Base-by-base conservation (phyloP, 371 early-diverging fungal genomes). In the Batkoa obscura region DNA sequence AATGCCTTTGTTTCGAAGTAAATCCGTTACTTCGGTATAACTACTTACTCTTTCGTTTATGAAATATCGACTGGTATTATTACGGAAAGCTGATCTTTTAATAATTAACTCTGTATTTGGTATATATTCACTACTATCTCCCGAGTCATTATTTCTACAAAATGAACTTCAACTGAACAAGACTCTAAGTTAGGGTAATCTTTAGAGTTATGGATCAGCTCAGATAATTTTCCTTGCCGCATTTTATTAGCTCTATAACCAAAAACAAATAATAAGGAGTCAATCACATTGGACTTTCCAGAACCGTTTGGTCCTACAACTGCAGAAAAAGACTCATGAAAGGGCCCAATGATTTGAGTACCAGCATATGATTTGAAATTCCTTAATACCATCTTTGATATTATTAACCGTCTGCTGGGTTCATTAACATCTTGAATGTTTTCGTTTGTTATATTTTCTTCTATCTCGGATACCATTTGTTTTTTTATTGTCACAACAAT, bases 201-300 rank as follows among this genome's bases (percentile, higher is more conserved):
- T 30, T 82, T 81, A 9, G 99, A 99, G 58, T 79, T 87, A 75
- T 99, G 94, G 56, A 99, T 97, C 23, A 99, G 78, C 60, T 95
- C 96, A 0, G 88, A 88, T 32, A 97, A 70, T 62, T 89, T 89
- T 15, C 86, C 87, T 68, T 99, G 99, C 48, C 99, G 79, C 83
- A 99, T 90, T 66, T 98, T 99, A 73, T 84, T 94, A 12, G 99
- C 98, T 56, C 94, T 76, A 71, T 92, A 99, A 15, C 99, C 99
- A 77, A 99, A 98, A 36, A 99, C 99, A 71, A 99, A 99, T 33
- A 99, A 71, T 37, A 99, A 74, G 0, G 94, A 81, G 69, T 99
- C 99, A 62, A 99, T 99, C 15, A 99, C 98, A 64, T 99, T 99
- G 6, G 95, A 94, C 71, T 96, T 99, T 36, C 99, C 99, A 15